phyloP scores from a whole-genome alignment of 2,329 filamentous ascomycete species.

The Ophiostoma ulmi region DNA sequence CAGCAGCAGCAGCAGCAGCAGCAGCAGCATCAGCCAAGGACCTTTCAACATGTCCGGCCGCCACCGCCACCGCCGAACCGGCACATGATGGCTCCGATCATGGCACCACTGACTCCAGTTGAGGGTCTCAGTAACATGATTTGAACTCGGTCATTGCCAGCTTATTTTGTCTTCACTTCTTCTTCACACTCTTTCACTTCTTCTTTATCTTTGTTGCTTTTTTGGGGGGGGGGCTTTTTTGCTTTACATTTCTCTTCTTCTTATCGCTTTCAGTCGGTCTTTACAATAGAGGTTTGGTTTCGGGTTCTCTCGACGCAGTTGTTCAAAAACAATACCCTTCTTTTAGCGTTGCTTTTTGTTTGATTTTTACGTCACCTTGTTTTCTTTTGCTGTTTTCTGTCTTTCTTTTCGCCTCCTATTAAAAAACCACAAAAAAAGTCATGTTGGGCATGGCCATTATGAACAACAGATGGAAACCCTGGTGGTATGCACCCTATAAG shows the following conservation, averaged over 20 bases:
- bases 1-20: slow-evolving; percentile 13
- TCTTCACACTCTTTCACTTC: background rate
- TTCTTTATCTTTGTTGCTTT: background rate
- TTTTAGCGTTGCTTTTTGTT: slow-evolving; percentile 12
- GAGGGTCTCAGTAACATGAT: slow-evolving; percentile 46
- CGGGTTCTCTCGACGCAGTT: slow-evolving; percentile 12
- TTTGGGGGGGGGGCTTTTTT: background rate
- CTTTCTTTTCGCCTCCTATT: background rate
- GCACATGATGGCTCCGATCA: slow-evolving; percentile 11
- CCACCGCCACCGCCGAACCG: slow-evolving; percentile 32
- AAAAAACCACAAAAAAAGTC: slow-evolving; percentile 12
- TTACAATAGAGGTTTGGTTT: slow-evolving; percentile 13
- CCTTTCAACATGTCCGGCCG: slow-evolving; percentile 28
- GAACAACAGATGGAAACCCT: slow-evolving; percentile 14
- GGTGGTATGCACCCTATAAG: slow-evolving; percentile 10
- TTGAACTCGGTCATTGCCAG: slow-evolving; percentile 27
- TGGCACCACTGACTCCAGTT: slow-evolving; percentile 35
- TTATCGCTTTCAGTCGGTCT: slow-evolving; percentile 5
- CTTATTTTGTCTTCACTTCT: background rate
- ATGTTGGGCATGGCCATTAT: slow-evolving; percentile 13
- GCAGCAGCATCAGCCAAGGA: slow-evolving; percentile 11
- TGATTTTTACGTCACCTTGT: background rate
- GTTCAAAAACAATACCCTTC: slow-evolving; percentile 14
- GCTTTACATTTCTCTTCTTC: background rate
- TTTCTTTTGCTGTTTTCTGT: background rate